These are phyloP conservation scores for Fusarium continuum DNA, from an alignment of 2,329 filamentous ascomycete species.

Conservation along the genomic window DNA sequence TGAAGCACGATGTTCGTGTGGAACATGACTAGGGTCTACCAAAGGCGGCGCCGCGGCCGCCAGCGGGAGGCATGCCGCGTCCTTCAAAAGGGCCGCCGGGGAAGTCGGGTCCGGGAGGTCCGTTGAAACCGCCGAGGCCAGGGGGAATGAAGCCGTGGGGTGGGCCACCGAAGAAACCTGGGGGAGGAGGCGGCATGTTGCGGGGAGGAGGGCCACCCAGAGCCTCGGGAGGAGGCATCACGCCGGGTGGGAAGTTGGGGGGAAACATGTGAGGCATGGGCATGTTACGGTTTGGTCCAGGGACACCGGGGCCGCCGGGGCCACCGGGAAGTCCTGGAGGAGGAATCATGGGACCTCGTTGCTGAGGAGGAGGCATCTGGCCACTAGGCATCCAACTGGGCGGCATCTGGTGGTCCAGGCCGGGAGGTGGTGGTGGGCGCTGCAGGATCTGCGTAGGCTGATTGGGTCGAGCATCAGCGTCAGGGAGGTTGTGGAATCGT, in stretches of 20 bases:
- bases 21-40: conserved; percentile 43
- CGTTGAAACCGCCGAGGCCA: conserved; percentile 65
- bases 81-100: conserved; percentile 61
- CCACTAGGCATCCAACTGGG: conserved; percentile 62
- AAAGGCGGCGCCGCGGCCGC: conserved; percentile 49
- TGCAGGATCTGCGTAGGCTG: conserved; percentile 72
- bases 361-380: conserved; percentile 55
- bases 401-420: conserved; percentile 68
- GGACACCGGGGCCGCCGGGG: conserved; percentile 38
- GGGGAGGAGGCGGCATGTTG: conserved; percentile 65
- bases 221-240: conserved; percentile 58
- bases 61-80: conserved; percentile 63
- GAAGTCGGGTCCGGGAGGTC: conserved; percentile 59
- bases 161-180: conserved; percentile 64
- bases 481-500: conserved; percentile 56
- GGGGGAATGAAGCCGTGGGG: conserved; percentile 64
- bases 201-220: conserved; percentile 62
- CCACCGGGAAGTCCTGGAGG: conserved; percentile 62
- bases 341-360: conserved; percentile 64
- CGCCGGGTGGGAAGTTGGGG: conserved; percentile 66
- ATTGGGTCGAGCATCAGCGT: conserved; percentile 58
- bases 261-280: conserved; percentile 69
- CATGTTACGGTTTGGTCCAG: conserved; percentile 49
- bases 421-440: conserved; percentile 67
- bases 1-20: background rate